Percentiles rank a stretch among this genome's conserved stretches.
Evolutionary conservation across 441 rosid species (phyloP).

Genomic region (Melastoma candidum): DNA sequence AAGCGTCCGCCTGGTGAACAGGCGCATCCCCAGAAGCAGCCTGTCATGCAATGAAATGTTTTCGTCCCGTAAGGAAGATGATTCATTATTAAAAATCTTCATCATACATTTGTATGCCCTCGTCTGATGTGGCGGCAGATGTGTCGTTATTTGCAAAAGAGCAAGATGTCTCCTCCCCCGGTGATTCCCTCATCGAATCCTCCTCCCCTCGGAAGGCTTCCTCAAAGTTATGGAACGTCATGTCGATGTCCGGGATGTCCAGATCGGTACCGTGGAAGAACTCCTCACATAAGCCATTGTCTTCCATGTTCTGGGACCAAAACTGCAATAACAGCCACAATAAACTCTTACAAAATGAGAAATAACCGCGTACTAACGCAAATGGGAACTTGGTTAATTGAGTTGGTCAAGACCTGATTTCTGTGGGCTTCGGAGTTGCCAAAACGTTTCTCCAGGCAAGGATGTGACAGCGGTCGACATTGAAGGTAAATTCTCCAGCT

Average conservation of each 20-base stretch:
- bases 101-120: conserved; percentile 1
- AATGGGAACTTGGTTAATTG: background rate
- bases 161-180: conserved; percentile 19
- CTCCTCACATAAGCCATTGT: conserved; percentile 75
- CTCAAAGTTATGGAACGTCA: conserved; percentile 63
- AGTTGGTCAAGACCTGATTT: conserved; percentile 35
- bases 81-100: background rate
- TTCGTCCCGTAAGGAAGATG: background rate
- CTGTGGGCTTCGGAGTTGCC: conserved; percentile 62
- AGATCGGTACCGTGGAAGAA: conserved; percentile 36
- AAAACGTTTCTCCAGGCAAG: conserved; percentile 45
- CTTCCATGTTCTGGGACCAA: conserved; percentile 79
- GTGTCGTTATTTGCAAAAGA: conserved; percentile 26
- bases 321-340: conserved; percentile 28
- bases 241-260: conserved; percentile 70
- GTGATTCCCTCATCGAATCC: conserved; percentile 21
- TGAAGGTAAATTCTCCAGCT: conserved; percentile 33
- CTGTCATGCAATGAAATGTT: conserved; percentile 10
- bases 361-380: background rate
- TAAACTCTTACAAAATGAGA: background rate
- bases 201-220: conserved; percentile 64
- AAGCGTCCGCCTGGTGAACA: conserved; percentile 3
- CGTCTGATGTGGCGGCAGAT: conserved; percentile 24
- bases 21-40: conserved; percentile 18
- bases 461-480: conserved; percentile 34